Evolutionary conservation across 2,329 filamentous ascomycete genomes (phyloP).

Genomic region (Alternaria consortialis): DNA sequence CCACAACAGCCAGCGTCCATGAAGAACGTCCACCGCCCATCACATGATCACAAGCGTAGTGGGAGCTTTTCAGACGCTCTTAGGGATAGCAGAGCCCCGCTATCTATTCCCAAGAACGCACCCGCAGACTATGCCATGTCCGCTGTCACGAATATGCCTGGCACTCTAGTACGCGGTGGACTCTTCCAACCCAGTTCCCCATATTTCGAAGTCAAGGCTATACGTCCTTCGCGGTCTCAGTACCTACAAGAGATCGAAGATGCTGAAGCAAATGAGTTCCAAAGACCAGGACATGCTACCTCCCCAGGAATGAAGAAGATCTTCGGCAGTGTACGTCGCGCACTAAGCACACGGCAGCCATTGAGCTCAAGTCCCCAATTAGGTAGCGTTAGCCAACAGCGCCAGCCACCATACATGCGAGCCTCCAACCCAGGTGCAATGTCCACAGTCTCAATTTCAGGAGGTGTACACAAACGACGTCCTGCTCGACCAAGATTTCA

Average conservation of each 20-base stretch:
- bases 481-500: conserved; percentile 50
- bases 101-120: conserved; percentile 59
- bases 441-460: conserved; percentile 35
- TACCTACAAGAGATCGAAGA: conserved; percentile 44
- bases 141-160: conserved; percentile 73
- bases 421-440: conserved; percentile 42
- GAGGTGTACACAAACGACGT: conserved; percentile 45
- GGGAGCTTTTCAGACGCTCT: conserved; percentile 88
- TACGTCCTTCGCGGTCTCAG: conserved; percentile 45
- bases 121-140: conserved; percentile 57
- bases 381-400: conserved; percentile 27
- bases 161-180: conserved; percentile 87
- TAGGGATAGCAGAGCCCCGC: conserved; percentile 69
- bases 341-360: conserved; percentile 69
- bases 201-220: conserved; percentile 69
- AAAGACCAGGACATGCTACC: conserved; percentile 34
- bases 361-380: conserved; percentile 36
- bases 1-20: conserved; percentile 39
- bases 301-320: conserved; percentile 82
- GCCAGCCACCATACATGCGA: conserved; percentile 35
- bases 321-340: conserved; percentile 84
- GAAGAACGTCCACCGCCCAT: conserved; percentile 38
- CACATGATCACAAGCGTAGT: conserved; percentile 76
- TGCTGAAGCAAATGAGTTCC: conserved; percentile 29
- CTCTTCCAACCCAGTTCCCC: conserved; percentile 83